Evolutionary conservation across 805 yeast genomes (phyloP).

Genomic region (Wickerhamiella dianesei): DNA sequence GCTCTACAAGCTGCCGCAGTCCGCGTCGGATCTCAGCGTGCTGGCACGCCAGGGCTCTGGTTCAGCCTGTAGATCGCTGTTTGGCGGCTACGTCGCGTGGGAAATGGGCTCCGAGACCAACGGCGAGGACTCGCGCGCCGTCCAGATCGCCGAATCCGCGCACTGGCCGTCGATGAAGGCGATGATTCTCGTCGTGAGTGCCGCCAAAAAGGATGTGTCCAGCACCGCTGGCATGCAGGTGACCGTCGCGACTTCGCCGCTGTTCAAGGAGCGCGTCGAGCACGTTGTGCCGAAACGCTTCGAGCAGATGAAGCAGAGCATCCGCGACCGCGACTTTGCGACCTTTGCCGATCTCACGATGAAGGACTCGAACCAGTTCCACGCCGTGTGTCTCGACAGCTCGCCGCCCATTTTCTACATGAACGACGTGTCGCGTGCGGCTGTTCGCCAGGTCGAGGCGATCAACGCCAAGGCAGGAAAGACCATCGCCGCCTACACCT

Average conservation of each 20-base stretch:
- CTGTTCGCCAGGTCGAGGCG: conserved; percentile 63
- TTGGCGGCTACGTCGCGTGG: conserved; percentile 99
- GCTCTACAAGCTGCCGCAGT: conserved; percentile 73
- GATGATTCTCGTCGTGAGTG: conserved; percentile 81
- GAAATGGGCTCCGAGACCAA: conserved; percentile 71
- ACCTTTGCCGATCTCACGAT: conserved; percentile 82
- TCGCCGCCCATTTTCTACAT: conserved; percentile 90
- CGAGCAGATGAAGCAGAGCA: conserved; percentile 66
- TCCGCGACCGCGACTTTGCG: conserved; percentile 58
- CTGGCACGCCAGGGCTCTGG: conserved; percentile 98
- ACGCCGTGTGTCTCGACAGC: conserved; percentile 93
- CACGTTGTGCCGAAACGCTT: conserved; percentile 81
- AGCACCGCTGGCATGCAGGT: conserved; percentile 94
- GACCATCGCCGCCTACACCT: conserved; percentile 86
- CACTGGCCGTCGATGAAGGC: conserved; percentile 95
- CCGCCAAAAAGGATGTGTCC: conserved; percentile 86
- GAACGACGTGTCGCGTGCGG: conserved; percentile 77
- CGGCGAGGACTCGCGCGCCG: conserved; percentile 92
- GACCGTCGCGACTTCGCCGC: conserved; percentile 78
- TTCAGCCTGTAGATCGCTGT: conserved; percentile 91
- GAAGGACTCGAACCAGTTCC: conserved; percentile 95
- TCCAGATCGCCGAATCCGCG: conserved; percentile 65
- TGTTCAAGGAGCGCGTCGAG: conserved; percentile 65
- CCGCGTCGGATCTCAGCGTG: conserved; percentile 70
- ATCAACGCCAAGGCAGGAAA: conserved; percentile 53